Base-by-base conservation (phyloP, 768 basidiomycete genomes). In the Mycena kentingensis region DNA sequence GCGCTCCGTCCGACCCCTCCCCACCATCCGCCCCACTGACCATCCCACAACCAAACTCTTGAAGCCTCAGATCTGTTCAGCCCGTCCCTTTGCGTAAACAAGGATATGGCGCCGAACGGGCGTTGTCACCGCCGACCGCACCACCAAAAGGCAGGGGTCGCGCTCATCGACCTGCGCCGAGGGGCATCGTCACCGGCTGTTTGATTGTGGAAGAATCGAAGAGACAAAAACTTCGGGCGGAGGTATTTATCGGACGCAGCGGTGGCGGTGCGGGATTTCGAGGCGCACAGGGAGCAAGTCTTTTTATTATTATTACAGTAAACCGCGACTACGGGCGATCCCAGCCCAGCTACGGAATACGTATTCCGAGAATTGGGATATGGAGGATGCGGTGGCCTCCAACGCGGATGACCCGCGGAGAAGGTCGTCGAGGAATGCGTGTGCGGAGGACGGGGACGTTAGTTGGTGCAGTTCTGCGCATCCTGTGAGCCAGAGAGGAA, bases 391-490 rank as follows among this genome's bases (percentile, higher is more conserved):
- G 0, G 83, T 59, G 2, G 67, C 57, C 2, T 73, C 67, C 3
- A 82, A 78, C 3, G 76, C 68, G n/a, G n/a, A n/a, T n/a, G n/a
- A n/a, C n/a, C n/a, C n/a, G 10, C 77, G 73, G 13, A 93, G 74
- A 5, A 91, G 78, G 7, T 76, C 69, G 39, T 86, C 83, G 13
- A 93, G 74, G 72, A 93, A 91, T 3, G 73, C 68, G 25, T 73
- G 69, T 0, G 87, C 82, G 2, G 89, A 89, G 12, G 71, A 62
- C 4, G 90, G 88, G 2, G 90, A 93, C 0, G 81, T 78, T n/a
- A 93, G 64, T 63, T 93, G 90, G 62, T 92, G 90, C 15, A 93
- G 73, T 69, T 93, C 90, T 84, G 57, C 43, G 27, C 18, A 44
- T 15, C 5, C 24, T 25, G 32, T 6, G 51, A 26, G 37, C 32